A percentile compares a stretch with the other conserved stretches of the same genome.
Evolutionary conservation across 176 grass and related monocot species (phyloP).

Genomic region (Carex parvula): DNA sequence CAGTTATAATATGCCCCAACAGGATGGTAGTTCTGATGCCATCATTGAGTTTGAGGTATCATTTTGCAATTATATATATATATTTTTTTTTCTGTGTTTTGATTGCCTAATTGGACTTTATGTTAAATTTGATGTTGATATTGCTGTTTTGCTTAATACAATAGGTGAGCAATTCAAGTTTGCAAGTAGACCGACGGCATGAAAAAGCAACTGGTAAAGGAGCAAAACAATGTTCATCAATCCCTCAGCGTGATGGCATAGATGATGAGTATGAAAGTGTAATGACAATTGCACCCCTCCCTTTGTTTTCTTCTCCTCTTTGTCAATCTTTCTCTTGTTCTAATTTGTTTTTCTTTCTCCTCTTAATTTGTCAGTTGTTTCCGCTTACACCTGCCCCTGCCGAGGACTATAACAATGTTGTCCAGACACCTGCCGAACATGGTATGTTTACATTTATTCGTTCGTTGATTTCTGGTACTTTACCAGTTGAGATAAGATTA

Average conservation of each 20-base stretch:
- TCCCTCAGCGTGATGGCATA: conserved; percentile 45
- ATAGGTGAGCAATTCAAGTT: conserved; percentile 18
- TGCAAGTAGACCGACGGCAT: not conserved
- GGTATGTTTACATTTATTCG: conserved; percentile 30
- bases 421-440: conserved; percentile 42
- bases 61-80: conserved; percentile 4
- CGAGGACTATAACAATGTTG: conserved; percentile 42
- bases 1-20: conserved; percentile 78
- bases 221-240: conserved; percentile 19
- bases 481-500: not conserved
- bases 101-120: not conserved
- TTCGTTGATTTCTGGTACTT: conserved; percentile 4
- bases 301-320: not conserved
- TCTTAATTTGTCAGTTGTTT: conserved; percentile 25
- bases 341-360: not conserved
- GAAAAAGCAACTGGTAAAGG: conserved; percentile 9
- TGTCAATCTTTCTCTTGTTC: not conserved
- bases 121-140: not conserved
- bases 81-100: not conserved
- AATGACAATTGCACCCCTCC: not conserved
- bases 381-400: conserved; percentile 22
- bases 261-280: conserved; percentile 49
- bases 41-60: conserved; percentile 55
- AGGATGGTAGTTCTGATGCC: conserved; percentile 82
- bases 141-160: not conserved